Conservation (phyloP, 1,284 basidiomycete species). For the Trametes versicolor region DNA sequence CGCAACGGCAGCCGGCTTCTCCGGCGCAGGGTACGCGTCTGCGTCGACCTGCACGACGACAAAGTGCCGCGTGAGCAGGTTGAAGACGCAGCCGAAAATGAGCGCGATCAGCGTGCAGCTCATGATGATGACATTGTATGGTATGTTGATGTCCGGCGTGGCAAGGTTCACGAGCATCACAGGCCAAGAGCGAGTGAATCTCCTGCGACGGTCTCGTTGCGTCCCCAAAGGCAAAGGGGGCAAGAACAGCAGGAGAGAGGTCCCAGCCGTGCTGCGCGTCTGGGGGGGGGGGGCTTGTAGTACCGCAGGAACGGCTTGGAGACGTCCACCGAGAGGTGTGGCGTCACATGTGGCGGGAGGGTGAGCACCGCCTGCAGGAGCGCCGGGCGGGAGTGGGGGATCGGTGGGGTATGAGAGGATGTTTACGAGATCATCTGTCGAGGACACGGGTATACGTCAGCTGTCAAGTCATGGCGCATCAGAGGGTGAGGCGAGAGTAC, state of each 20-base stretch:
- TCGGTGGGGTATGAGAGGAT: constrained; percentile 74
- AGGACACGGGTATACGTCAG: constrained; percentile 21
- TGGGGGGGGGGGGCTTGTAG: constrained; percentile 94
- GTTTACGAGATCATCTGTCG: constrained; percentile 65
- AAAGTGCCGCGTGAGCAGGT: constrained; percentile 85
- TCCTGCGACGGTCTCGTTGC: constrained; percentile 43
- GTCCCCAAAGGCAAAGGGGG: constrained; percentile 50
- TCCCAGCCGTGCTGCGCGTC: constrained; percentile 97
- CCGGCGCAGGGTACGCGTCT: constrained; percentile 1
- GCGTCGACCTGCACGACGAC: constrained; percentile 54
- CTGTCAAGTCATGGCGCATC: constrained; percentile 13
- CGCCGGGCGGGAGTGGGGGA: constrained; percentile 77
- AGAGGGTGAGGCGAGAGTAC: constrained; percentile 34
- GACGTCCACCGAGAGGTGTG: constrained; percentile 81
- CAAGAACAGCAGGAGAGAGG: constrained; percentile 83
- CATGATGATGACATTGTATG: constrained; percentile 99
- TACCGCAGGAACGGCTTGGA: constrained; percentile 91
- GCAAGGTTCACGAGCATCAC: constrained; percentile 90
- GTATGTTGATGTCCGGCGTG: constrained; percentile 99
- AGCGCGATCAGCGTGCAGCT: constrained; percentile 91
- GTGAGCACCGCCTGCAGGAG: constrained; percentile 78
- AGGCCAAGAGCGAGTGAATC: constrained; percentile 89
- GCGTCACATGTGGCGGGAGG: constrained; percentile 72
- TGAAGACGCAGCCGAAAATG: constrained; percentile 94
- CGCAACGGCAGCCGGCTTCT: constrained; percentile 8